phyloP scores from a whole-genome alignment of 441 rosid genomes.

The Gossypium davidsonii region DNA sequence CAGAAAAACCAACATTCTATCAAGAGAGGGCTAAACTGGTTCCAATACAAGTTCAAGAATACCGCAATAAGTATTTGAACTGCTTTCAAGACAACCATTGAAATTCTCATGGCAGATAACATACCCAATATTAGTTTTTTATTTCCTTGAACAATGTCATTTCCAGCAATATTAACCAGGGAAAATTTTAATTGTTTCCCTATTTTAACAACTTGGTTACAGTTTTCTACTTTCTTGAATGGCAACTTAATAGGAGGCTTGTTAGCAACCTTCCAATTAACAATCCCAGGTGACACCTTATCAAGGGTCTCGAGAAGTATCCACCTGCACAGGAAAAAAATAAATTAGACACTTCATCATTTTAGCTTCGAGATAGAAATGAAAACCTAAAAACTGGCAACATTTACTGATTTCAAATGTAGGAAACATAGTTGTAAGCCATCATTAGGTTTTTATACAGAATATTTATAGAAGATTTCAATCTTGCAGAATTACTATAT shows the following conservation, averaged over 20 bases:
- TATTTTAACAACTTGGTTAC: slow-evolving; percentile 67
- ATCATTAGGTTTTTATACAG: background rate
- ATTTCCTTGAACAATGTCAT: slow-evolving; percentile 71
- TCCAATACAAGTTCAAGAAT: slow-evolving; percentile 5
- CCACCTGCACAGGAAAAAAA: slow-evolving; percentile 44
- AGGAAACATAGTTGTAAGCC: background rate
- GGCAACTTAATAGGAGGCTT: slow-evolving; percentile 74
- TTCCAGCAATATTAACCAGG: slow-evolving; percentile 70
- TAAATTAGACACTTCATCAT: background rate
- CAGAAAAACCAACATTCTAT: background rate
- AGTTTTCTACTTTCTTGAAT: slow-evolving; percentile 72
- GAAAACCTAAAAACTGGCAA: background rate
- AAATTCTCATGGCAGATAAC: background rate
- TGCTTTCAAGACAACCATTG: background rate
- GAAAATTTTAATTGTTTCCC: slow-evolving; percentile 76
- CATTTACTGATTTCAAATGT: background rate
- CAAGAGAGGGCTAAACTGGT: background rate
- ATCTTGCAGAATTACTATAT: background rate
- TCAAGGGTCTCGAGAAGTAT: slow-evolving; percentile 64
- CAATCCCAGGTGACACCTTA: slow-evolving; percentile 65
- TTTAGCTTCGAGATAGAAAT: slow-evolving; percentile 11
- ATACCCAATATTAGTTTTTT: slow-evolving; percentile 64
- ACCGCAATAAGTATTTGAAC: background rate
- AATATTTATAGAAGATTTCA: background rate
- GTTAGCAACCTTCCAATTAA: slow-evolving; percentile 65